Evolutionary conservation across 2,329 filamentous ascomycete species (phyloP).

Genomic region (Geoglossum cookeanum): DNA sequence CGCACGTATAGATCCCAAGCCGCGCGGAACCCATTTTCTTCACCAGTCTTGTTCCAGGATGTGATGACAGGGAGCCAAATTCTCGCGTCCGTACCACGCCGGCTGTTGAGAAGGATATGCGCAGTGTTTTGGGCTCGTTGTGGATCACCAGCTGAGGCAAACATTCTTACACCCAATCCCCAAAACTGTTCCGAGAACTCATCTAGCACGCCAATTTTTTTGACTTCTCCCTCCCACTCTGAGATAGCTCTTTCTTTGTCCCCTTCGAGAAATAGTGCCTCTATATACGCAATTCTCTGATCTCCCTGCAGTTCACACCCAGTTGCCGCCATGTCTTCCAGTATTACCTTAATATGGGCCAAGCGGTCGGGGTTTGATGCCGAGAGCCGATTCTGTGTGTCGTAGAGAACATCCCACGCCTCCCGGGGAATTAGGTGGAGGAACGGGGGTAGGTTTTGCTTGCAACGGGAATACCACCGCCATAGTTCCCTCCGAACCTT

Average conservation of each 20-base stretch:
- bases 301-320: conserved; percentile 33
- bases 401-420: conserved; percentile 44
- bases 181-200: conserved; percentile 23
- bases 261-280: conserved; percentile 21
- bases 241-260: conserved; percentile 30
- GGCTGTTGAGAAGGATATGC: conserved; percentile 30
- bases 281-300: conserved; percentile 47
- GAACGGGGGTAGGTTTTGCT: conserved; percentile 5
- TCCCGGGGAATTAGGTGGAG: not conserved
- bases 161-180: conserved; percentile 48
- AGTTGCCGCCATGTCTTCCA: conserved; percentile 44
- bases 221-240: conserved; percentile 40
- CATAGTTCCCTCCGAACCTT: conserved; percentile 5
- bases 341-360: conserved; percentile 39
- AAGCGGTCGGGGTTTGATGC: conserved; percentile 16
- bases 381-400: not conserved
- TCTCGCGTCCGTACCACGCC: conserved; percentile 30
- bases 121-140: conserved; percentile 38
- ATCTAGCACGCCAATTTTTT: conserved; percentile 26
- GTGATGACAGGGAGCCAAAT: conserved; percentile 51
- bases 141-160: conserved; percentile 37
- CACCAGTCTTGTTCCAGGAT: conserved; percentile 37
- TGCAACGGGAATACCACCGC: conserved; percentile 7
- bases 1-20: conserved; percentile 51
- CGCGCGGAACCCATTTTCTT: conserved; percentile 29